phyloP scores from a whole-genome alignment of 495 filamentous ascomycete species.

The Xylaria bambusicola region DNA sequence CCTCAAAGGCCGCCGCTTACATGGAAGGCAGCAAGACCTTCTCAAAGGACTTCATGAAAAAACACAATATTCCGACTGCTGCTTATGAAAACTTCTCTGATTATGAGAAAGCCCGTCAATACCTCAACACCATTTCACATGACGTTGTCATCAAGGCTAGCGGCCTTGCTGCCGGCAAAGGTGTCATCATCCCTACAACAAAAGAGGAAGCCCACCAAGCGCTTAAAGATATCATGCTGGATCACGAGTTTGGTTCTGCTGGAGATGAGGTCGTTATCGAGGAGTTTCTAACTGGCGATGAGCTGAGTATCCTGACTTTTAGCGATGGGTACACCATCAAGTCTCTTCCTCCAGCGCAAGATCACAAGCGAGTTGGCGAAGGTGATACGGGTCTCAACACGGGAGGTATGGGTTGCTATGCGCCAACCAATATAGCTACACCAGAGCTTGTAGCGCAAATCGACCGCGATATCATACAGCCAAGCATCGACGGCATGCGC shows the following conservation, averaged over 20 bases:
- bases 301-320: conserved; percentile 89
- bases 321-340: conserved; percentile 84
- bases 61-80: conserved; percentile 87
- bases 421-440: conserved; percentile 81
- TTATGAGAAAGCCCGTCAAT: conserved; percentile 73
- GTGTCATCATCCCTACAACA: conserved; percentile 79
- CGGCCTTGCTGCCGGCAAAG: conserved; percentile 87
- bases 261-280: conserved; percentile 95
- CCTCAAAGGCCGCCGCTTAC: conserved; percentile 77
- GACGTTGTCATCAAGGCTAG: conserved; percentile 86
- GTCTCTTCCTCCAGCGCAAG: conserved; percentile 88
- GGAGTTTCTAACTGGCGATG: conserved; percentile 89
- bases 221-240: conserved; percentile 86
- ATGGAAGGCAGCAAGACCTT: conserved; percentile 98
- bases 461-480: conserved; percentile 80
- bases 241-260: conserved; percentile 82
- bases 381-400: conserved; percentile 93
- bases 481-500: conserved; percentile 87
- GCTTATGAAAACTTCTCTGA: conserved; percentile 83
- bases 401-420: conserved; percentile 97
- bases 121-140: conserved; percentile 74
- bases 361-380: conserved; percentile 93
- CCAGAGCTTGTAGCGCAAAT: conserved; percentile 73
- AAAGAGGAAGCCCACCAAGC: conserved; percentile 81
- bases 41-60: conserved; percentile 97